Percentiles rank a stretch among this genome's conserved stretches.
Conservation (phyloP, 306 rosid genomes). For the Erythrophleum fordii region DNA sequence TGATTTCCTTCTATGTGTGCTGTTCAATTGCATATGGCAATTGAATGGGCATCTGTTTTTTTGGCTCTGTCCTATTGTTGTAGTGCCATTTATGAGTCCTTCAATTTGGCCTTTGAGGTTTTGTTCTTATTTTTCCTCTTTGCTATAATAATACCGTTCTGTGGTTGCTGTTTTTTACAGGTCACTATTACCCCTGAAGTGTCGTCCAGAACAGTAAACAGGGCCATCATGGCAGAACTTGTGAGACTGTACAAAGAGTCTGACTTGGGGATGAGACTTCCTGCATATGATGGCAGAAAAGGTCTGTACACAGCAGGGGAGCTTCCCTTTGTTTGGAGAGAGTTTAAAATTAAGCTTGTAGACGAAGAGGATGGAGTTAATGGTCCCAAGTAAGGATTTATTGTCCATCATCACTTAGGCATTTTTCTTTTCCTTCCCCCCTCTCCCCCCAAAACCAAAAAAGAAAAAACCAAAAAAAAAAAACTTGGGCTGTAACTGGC, state of each 20-base stretch:
- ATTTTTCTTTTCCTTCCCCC: constrained; percentile 5
- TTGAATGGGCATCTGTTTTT: constrained; percentile 49
- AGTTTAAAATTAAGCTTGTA: constrained; percentile 76
- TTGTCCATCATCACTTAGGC: constrained; percentile 11
- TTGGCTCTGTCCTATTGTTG: constrained; percentile 50
- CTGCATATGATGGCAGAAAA: constrained; percentile 97
- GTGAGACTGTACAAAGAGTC: constrained; percentile 84
- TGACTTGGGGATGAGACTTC: constrained; percentile 92
- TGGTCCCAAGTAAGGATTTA: constrained; percentile 76
- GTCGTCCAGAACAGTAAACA: constrained; percentile 78
- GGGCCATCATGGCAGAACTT: constrained; percentile 91
- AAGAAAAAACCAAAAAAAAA: too few relatives aligned
- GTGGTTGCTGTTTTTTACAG: constrained; percentile 52
- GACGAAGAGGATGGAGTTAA: constrained; percentile 73
- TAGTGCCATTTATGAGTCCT: constrained; percentile 55
- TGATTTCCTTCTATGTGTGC: constrained; percentile 44
- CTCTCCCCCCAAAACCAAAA: too few relatives aligned
- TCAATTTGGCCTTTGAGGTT: constrained; percentile 40
- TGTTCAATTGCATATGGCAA: constrained; percentile 13
- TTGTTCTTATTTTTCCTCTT: constrained; percentile 57
- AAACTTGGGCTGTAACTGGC: neutral
- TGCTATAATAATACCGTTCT: constrained; percentile 45
- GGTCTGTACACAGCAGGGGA: constrained; percentile 96
- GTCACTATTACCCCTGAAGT: constrained; percentile 92
- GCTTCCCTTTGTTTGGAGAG: constrained; percentile 91